Base-by-base conservation (phyloP, 78 protist species). In the Polysphondylium violaceum region DNA sequence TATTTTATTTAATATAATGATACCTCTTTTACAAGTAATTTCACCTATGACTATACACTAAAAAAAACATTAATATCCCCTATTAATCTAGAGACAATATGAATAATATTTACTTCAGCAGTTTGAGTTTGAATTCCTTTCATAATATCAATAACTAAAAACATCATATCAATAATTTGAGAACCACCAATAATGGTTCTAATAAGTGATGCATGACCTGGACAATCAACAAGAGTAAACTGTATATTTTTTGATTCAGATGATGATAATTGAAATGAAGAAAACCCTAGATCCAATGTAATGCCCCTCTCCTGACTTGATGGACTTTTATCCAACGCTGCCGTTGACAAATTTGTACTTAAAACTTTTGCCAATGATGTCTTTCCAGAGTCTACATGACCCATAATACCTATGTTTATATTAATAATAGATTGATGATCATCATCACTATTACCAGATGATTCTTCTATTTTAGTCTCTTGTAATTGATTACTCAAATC, bases 71-170 rank as follows among this genome's bases (percentile, higher is more conserved):
- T 36, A 71, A 71, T 25, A 14, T 6, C 14, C 9, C 7, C n/a
- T 7, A 7, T 11, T 47, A 47, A 36, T 51, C 11, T 71, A 36
- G 7, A 29, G 11, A 29, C 51, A 11, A 11, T 47, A 47, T 74
- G 56, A 61, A 36, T 5, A 33, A 76, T 21, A 17, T 71, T 47
- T 27, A 90, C 95, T 76, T 98, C 99, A 0, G 99, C 98, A 3
- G 99, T 99, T 74, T 99, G 99, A 14, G 99, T 98, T 93, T 99
- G 99, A 44, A 99, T 91, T 58, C 99, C 99, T 72, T 98, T 98
- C 7, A 12, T 59, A 21, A 86, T 97, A 83, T 99, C 99, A 12
- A 99, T 72, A 33, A 99, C 99, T 16, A 99, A 96, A 59, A 99
- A 41, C 99, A 97, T 94, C 78, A 95, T 33, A 86, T 98, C 99